Evolutionary conservation across 495 filamentous ascomycete species (phyloP).

Genomic region (Penicillium goetzii): DNA sequence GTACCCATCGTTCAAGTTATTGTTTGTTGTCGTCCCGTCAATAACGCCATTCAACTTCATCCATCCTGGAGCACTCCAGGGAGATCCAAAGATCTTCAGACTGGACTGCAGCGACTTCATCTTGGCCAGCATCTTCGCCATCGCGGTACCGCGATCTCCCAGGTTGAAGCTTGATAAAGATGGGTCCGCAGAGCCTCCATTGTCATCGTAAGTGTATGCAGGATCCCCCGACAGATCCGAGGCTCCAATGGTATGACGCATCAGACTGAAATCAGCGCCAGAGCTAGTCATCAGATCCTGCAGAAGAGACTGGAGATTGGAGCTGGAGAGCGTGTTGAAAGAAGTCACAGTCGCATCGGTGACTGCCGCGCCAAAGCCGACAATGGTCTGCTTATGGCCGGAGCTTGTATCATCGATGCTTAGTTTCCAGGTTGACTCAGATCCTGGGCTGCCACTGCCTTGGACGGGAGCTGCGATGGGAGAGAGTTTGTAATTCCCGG

Average conservation of each 20-base stretch:
- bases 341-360: constrained; percentile 59
- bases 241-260: constrained; percentile 59
- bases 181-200: constrained; percentile 43
- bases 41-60: constrained; percentile 60
- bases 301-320: constrained; percentile 45
- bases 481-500: constrained; percentile 49
- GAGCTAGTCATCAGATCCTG: constrained; percentile 50
- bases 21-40: constrained; percentile 50
- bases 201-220: constrained; percentile 59
- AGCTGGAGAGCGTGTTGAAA: constrained; percentile 48
- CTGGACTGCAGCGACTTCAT: constrained; percentile 38
- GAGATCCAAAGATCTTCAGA: constrained; percentile 54
- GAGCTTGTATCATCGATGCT: constrained; percentile 52
- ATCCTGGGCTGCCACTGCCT: constrained; percentile 45
- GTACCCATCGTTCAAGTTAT: constrained; percentile 53
- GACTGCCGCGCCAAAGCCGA: constrained; percentile 58
- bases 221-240: constrained; percentile 54
- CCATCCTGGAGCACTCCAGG: constrained; percentile 61
- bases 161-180: constrained; percentile 48
- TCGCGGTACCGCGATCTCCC: constrained; percentile 53
- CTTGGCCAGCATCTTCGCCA: constrained; percentile 44
- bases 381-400: constrained; percentile 54
- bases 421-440: constrained; percentile 50
- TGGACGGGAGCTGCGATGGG: constrained; percentile 46
- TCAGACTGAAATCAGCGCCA: constrained; percentile 53